Base-by-base conservation (phyloP, 495 filamentous ascomycete species). In the Tricharina praecox region DNA sequence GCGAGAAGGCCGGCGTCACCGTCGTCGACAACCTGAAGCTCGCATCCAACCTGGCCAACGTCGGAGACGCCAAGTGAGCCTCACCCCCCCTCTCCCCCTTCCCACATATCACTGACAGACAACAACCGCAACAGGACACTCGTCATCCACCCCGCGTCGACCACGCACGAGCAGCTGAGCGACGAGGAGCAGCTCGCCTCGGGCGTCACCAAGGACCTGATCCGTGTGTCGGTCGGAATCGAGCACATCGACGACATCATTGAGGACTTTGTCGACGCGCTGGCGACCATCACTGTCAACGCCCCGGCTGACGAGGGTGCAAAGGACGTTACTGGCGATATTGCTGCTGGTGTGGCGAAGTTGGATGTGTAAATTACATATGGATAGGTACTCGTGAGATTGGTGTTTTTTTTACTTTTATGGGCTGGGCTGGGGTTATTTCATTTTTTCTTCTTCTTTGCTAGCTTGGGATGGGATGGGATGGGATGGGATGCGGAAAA, bases 231-330 rank as follows among this genome's bases (percentile, higher is more conserved):
- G 0, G 87, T 97, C 52, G 90, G 90, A 38, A 93, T 80, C 0
- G 90, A 97, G 68, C 85, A 96, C 64, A 93, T 97, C 57, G 87
- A 95, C 67, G 90, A 97, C 60, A 97, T 97, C 55, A 88, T 96
- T 60, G 79, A 76, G 42, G 90, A 97, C 65, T 96, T 97, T 60
- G 78, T 85, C 58, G 92, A 97, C 65, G 81, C 85, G 0, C 93
- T 97, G 66, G 35, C 33, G 18, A 67, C 71, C 56, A 70, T 72
- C 15, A 64, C 65, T 19, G 53, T 63, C 26, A 53, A 50, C 10
- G 59, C 50, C 26, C 38, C 37, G 8, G 46, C 37, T 19, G 35
- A 45, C n/a, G 42, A 53, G 33, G 41, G 20, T 16, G 43, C 43
- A 13, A 47, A 46, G 26, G 13, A 34, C 5, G 36, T 48, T 23